Evolutionary conservation across 495 filamentous ascomycete genomes (phyloP).

Genomic region (Penicillium parvum): DNA sequence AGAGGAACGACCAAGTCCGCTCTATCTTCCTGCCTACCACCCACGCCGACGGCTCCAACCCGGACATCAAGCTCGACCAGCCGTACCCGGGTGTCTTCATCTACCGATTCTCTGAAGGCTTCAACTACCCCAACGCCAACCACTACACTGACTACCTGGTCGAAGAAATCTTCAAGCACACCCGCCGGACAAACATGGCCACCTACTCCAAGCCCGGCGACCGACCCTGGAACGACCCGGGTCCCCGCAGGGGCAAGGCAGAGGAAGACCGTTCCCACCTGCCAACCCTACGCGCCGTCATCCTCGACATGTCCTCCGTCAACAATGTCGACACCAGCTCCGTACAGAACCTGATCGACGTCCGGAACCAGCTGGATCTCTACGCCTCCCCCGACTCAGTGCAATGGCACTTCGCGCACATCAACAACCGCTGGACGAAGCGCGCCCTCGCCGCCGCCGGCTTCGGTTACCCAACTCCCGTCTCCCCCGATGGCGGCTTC

Average conservation of each 20-base stretch:
- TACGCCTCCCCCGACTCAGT: conserved; percentile 79
- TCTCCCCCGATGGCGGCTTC: conserved; percentile 46
- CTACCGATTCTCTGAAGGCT: conserved; percentile 93
- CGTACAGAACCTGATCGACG: conserved; percentile 90
- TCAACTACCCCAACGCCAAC: conserved; percentile 91
- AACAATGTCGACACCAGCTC: conserved; percentile 96
- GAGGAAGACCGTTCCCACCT: neutral
- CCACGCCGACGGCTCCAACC: conserved; percentile 86
- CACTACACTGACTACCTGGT: conserved; percentile 83
- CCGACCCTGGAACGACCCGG: conserved; percentile 94
- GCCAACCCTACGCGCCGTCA: conserved; percentile 48
- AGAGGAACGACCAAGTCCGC: conserved; percentile 38
- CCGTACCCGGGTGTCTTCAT: conserved; percentile 96
- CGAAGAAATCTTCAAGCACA: conserved; percentile 64
- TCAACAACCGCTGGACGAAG: conserved; percentile 97
- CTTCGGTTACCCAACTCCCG: conserved; percentile 81
- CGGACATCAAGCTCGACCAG: conserved; percentile 66
- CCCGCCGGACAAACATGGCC: conserved; percentile 70
- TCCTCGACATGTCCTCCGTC: conserved; percentile 94
- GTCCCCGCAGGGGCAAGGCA: conserved; percentile 54
- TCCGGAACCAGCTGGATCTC: conserved; percentile 92
- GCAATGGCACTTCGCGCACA: conserved; percentile 92
- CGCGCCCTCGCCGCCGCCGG: conserved; percentile 83
- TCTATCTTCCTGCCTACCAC: conserved; percentile 86
- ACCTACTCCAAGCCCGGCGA: conserved; percentile 66